phyloP scores from a whole-genome alignment of 116 monocot genomes.

The Trichopus zeylanicus region DNA sequence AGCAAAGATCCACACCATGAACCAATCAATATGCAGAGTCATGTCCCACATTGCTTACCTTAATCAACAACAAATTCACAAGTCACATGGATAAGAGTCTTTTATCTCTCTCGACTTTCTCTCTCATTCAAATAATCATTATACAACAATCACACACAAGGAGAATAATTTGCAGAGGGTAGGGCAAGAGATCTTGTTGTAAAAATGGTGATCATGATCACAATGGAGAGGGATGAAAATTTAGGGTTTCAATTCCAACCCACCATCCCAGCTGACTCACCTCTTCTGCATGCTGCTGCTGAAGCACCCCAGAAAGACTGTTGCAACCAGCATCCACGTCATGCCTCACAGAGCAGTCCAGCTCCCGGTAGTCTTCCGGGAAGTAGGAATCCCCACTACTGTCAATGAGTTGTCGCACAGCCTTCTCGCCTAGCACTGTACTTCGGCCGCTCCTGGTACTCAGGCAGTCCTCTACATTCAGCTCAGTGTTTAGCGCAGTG shows the following conservation, averaged over 20 bases:
- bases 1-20: not conserved
- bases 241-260: not conserved
- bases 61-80: not conserved
- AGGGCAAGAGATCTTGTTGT: not conserved
- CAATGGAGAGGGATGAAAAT: not conserved
- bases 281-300: slow-evolving; percentile 4
- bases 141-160: not conserved
- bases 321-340: slow-evolving; percentile 56
- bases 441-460: slow-evolving; percentile 53
- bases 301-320: not conserved
- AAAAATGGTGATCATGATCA: not conserved
- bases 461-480: slow-evolving; percentile 25
- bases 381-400: slow-evolving; percentile 44
- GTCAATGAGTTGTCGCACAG: slow-evolving; percentile 14
- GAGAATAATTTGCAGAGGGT: not conserved
- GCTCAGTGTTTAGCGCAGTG: not conserved
- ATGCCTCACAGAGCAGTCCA: not conserved
- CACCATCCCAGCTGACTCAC: not conserved
- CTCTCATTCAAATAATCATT: not conserved
- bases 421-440: slow-evolving; percentile 28
- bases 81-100: not conserved
- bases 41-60: not conserved
- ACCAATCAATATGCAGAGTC: not conserved
- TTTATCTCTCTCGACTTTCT: not conserved
- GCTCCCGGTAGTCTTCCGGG: slow-evolving; percentile 15